phyloP scores from a whole-genome alignment of 208 protist genomes.

The Herpetomonas samuelpessoai region DNA sequence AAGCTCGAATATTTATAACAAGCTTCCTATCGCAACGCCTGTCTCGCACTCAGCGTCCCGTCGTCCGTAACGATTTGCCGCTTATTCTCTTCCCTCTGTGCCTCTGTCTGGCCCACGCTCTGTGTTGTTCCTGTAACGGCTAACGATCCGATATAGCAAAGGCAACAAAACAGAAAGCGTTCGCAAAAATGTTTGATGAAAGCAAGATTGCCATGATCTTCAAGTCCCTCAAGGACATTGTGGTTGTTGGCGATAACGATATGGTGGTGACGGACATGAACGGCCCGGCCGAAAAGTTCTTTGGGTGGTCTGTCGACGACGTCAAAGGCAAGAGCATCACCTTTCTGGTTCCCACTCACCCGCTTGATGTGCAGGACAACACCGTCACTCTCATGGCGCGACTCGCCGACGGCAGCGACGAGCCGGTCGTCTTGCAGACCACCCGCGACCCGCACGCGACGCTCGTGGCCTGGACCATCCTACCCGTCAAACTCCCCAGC shows the following conservation, averaged over 20 bases:
- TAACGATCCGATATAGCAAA: too few relatives aligned
- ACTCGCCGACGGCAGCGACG: conserved; percentile 49
- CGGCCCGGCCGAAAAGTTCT: conserved; percentile 63
- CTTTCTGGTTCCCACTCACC: conserved; percentile 84
- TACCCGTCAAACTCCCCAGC: conserved; percentile 68
- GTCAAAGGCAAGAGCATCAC: conserved; percentile 87
- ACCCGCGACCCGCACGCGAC: conserved; percentile 86
- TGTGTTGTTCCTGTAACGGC: too few relatives aligned
- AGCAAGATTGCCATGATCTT: conserved; percentile 87
- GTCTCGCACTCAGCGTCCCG: too few relatives aligned
- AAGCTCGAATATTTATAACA: too few relatives aligned
- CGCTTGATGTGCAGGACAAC: conserved; percentile 79
- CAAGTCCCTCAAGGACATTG: conserved; percentile 84
- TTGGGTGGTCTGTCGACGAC: conserved; percentile 66
- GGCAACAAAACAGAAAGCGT: too few relatives aligned
- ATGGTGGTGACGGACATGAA: conserved; percentile 91
- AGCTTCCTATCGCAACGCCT: too few relatives aligned
- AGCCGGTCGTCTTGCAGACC: conserved; percentile 82
- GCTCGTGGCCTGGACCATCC: conserved; percentile 85
- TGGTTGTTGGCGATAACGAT: conserved; percentile 89
- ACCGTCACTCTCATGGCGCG: conserved; percentile 73
- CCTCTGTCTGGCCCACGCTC: too few relatives aligned
- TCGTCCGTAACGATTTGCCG: too few relatives aligned
- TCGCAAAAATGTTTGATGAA: conserved; percentile 77
- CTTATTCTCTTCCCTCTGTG: too few relatives aligned